Conservation (phyloP, 2,329 filamentous ascomycete genomes). For the Coniochaeta hoffmannii region DNA sequence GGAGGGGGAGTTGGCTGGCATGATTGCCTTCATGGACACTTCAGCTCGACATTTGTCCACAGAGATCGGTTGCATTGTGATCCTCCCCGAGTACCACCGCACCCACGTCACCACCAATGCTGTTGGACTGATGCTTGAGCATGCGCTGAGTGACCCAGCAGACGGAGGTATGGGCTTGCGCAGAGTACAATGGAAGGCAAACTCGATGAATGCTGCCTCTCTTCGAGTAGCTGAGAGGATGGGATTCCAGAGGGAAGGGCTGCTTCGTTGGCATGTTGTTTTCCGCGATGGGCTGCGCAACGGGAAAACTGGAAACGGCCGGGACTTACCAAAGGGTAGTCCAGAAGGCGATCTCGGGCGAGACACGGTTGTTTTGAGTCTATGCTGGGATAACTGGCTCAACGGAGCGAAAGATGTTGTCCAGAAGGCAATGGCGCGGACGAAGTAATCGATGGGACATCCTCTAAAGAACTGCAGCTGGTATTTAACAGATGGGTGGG, state of each 20-base stretch:
- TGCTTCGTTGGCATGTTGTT: slow-evolving; percentile 21
- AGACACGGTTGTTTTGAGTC: slow-evolving; percentile 16
- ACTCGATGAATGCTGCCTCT: slow-evolving; percentile 17
- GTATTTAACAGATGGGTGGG: too few relatives aligned
- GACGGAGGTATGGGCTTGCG: slow-evolving; percentile 17
- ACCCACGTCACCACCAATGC: slow-evolving; percentile 27
- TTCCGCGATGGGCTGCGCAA: slow-evolving; percentile 14
- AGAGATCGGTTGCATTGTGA: slow-evolving; percentile 27
- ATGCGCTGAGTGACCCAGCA: slow-evolving; percentile 12
- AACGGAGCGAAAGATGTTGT: slow-evolving; percentile 12
- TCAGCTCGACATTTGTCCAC: slow-evolving; percentile 12
- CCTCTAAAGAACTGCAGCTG: too few relatives aligned
- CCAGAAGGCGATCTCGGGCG: slow-evolving; percentile 17
- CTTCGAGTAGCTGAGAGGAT: slow-evolving; percentile 22
- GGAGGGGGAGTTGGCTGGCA: slow-evolving; percentile 21
- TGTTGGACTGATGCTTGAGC: slow-evolving; percentile 23
- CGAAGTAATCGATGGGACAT: too few relatives aligned
- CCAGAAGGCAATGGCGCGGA: slow-evolving; percentile 10
- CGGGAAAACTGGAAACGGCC: slow-evolving; percentile 18
- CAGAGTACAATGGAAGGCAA: slow-evolving; percentile 25
- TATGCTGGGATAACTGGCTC: slow-evolving; percentile 23
- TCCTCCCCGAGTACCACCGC: slow-evolving; percentile 24
- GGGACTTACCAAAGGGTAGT: slow-evolving; percentile 12
- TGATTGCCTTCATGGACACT: slow-evolving; percentile 18
- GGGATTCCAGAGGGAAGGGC: slow-evolving; percentile 24